Evolutionary conservation across 225 moss, liverwort and hornwort species (phyloP).

Genomic region (Marchantia paleacea): DNA sequence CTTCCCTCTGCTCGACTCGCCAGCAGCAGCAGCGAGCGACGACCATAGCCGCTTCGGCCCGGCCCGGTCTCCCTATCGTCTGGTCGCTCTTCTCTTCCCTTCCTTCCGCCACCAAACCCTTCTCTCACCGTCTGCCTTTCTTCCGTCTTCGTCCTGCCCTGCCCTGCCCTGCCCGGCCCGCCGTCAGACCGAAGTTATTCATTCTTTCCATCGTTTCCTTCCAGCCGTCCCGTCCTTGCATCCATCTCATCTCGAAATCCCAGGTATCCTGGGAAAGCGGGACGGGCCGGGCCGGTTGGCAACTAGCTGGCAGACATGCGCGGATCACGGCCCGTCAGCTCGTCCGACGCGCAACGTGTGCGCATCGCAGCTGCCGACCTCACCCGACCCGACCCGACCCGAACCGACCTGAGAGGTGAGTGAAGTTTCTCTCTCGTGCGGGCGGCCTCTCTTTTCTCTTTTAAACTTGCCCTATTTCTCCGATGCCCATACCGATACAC

Average conservation of each 20-base stretch:
- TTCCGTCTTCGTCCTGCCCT: neutral
- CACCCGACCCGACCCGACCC: neutral
- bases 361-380: neutral
- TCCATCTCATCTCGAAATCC: neutral
- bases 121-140: neutral
- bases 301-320: slow-evolving; percentile 15
- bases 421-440: neutral
- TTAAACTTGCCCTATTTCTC: neutral
- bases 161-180: slow-evolving; percentile 12
- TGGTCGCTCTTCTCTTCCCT: neutral
- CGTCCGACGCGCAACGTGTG: neutral
- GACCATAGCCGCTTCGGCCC: slow-evolving; percentile 7
- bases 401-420: neutral
- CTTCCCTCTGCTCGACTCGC: neutral
- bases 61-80: neutral
- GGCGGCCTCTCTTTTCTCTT: neutral
- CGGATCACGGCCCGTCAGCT: neutral
- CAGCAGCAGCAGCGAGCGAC: neutral
- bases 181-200: slow-evolving; percentile 16
- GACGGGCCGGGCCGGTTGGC: neutral
- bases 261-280: neutral
- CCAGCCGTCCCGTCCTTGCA: neutral
- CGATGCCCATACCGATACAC: neutral
- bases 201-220: neutral
- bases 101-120: slow-evolving; percentile 9